phyloP scores from a whole-genome alignment of 1,284 basidiomycete species.

The Tetrapyrgos nigripes region DNA sequence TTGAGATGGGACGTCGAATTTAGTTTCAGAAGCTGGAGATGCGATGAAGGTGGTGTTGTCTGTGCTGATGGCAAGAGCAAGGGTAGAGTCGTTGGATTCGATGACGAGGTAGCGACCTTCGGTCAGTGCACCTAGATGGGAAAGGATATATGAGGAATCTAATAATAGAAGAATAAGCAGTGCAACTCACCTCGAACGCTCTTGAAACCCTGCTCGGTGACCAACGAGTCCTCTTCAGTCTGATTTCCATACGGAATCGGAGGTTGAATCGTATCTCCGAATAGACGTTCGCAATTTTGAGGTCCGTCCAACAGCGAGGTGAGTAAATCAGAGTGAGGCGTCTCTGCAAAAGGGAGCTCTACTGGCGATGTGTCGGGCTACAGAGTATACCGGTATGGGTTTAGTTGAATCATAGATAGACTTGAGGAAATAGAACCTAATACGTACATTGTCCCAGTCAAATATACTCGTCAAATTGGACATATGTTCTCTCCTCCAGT shows the following conservation, averaged over 20 bases:
- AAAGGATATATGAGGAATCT: background rate
- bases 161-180: background rate
- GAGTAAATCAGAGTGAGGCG: slow-evolving; percentile 11
- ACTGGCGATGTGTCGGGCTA: slow-evolving; percentile 12
- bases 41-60: slow-evolving; percentile 2
- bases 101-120: slow-evolving; percentile 15
- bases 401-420: background rate
- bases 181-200: slow-evolving; percentile 7
- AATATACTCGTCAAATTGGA: slow-evolving; percentile 11
- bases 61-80: background rate
- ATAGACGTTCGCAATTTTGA: slow-evolving; percentile 5
- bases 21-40: background rate
- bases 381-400: background rate
- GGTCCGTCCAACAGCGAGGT: slow-evolving; percentile 13
- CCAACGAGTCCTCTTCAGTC: background rate
- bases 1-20: slow-evolving; percentile 8
- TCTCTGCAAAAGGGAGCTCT: slow-evolving; percentile 1
- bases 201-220: slow-evolving; percentile 11
- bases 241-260: slow-evolving; percentile 11
- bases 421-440: background rate
- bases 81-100: slow-evolving; percentile 5
- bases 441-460: slow-evolving; percentile 11
- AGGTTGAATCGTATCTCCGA: slow-evolving; percentile 3
- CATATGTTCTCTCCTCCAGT: slow-evolving; percentile 16
- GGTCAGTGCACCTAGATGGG: slow-evolving; percentile 2